These are phyloP conservation scores for Flagelloscypha sp. DNA, from an alignment of 768 basidiomycete species.

Conservation along the genomic window DNA sequence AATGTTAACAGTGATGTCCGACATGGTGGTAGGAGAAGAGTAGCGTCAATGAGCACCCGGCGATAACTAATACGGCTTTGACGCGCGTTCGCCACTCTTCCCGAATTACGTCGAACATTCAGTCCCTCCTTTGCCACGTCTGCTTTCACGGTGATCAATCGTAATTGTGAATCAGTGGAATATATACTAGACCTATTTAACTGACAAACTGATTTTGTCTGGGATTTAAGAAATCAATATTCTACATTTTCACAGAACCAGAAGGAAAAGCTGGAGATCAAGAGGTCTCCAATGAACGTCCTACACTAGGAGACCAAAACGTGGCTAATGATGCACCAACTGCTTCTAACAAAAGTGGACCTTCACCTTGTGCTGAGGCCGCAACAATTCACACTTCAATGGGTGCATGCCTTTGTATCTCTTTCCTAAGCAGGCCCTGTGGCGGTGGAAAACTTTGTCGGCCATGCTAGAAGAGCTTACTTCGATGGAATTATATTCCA, in stretches of 20 bases:
- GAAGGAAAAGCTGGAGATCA: slow-evolving; percentile 88
- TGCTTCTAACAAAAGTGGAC: slow-evolving; percentile 39
- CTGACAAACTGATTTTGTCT: too few species aligned
- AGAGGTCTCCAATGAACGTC: slow-evolving; percentile 97
- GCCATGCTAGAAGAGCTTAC: slow-evolving; percentile 80
- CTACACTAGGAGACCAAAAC: slow-evolving; percentile 91
- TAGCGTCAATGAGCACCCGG: slow-evolving; percentile 2
- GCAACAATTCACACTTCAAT: slow-evolving; percentile 93
- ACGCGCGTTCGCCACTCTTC: too few species aligned
- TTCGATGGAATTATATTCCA: slow-evolving; percentile 95
- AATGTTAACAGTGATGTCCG: slow-evolving; percentile 23
- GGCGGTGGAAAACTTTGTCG: slow-evolving; percentile 98
- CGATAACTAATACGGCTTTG: too few species aligned
- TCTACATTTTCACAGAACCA: slow-evolving; percentile 94
- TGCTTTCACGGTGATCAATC: too few species aligned
- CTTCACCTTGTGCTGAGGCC: slow-evolving; percentile 65
- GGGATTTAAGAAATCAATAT: slow-evolving; percentile 85
- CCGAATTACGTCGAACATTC: too few species aligned
- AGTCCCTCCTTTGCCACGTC: too few species aligned
- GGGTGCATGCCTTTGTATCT: slow-evolving; percentile 83
- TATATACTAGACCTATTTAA: too few species aligned
- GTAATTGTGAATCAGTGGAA: too few species aligned
- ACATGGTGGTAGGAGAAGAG: slow-evolving; percentile 32
- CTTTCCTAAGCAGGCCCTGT: slow-evolving; percentile 88
- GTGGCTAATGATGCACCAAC: slow-evolving; percentile 61